Conservation (phyloP, 73 alveolate species). For the Paramecium sonneborni region DNA sequence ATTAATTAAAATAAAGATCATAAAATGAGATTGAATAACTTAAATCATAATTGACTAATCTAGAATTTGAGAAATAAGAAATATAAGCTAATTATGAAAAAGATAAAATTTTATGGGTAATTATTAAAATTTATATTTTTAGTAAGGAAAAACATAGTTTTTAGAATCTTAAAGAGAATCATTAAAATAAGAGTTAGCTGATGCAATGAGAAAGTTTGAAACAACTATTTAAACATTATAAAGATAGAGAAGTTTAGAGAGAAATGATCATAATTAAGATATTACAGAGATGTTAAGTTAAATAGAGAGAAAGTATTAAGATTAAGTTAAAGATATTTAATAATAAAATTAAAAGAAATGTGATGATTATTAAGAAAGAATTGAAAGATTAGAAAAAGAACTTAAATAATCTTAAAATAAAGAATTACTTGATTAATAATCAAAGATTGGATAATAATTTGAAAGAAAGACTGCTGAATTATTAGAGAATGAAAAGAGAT, state of each 20-base stretch:
- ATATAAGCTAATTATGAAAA: slow-evolving; percentile 76
- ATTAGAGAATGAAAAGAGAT: slow-evolving; percentile 77
- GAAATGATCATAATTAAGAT: slow-evolving; percentile 78
- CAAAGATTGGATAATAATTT: slow-evolving; percentile 78
- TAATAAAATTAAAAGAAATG: slow-evolving; percentile 69
- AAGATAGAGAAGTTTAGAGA: slow-evolving; percentile 79
- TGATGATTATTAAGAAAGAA: slow-evolving; percentile 69
- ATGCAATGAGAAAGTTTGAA: slow-evolving; percentile 85
- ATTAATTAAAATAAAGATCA: neutral
- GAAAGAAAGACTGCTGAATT: slow-evolving; percentile 86
- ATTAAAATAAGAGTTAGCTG: slow-evolving; percentile 85
- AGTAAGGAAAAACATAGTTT: slow-evolving; percentile 87
- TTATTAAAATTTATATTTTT: neutral
- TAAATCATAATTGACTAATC: slow-evolving; percentile 19
- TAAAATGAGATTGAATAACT: slow-evolving; percentile 41
- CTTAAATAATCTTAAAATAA: slow-evolving; percentile 81
- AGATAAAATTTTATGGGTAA: slow-evolving; percentile 86
- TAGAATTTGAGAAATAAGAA: slow-evolving; percentile 66
- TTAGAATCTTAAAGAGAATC: slow-evolving; percentile 84
- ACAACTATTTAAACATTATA: slow-evolving; percentile 81
- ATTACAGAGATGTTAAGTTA: slow-evolving; percentile 73
- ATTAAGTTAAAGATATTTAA: slow-evolving; percentile 86
- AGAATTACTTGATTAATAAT: slow-evolving; percentile 77
- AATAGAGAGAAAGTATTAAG: slow-evolving; percentile 86
- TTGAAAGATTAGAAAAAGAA: slow-evolving; percentile 87